Conservation (phyloP, 2,329 filamentous ascomycete species). For the Colletotrichum zoysiae region DNA sequence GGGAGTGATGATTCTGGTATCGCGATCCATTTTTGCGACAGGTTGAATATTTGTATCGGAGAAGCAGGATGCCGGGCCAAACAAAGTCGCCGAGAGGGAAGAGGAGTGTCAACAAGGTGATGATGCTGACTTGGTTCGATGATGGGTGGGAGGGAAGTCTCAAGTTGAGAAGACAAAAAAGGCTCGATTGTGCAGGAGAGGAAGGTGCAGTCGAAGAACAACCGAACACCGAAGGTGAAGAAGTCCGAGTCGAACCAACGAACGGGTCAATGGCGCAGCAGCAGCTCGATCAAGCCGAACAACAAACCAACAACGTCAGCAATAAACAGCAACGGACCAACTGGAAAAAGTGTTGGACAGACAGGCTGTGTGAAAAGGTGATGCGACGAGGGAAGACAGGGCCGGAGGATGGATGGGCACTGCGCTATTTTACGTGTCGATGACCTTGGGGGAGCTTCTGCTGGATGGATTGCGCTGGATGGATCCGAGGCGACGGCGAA, state of each 20-base stretch:
- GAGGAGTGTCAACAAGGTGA: neutral
- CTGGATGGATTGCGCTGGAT: neutral
- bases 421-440: conserved; percentile 25
- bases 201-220: neutral
- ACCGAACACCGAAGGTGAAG: neutral
- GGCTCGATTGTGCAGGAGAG: neutral
- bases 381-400: neutral
- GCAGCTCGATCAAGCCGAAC: neutral
- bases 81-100: neutral
- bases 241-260: neutral
- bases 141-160: neutral
- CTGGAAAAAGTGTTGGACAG: neutral
- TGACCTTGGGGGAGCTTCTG: conserved; percentile 1
- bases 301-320: neutral
- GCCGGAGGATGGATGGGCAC: neutral
- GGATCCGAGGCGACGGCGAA: conserved; percentile 8
- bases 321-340: neutral
- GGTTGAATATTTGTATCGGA: neutral
- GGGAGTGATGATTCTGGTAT: conserved; percentile 56
- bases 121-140: neutral
- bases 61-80: neutral
- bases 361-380: neutral
- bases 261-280: neutral
- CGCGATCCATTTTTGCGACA: conserved; percentile 52
- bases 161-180: neutral